Evolutionary conservation across 805 yeast species (phyloP).

Genomic region (Kuraishia ogatae): DNA sequence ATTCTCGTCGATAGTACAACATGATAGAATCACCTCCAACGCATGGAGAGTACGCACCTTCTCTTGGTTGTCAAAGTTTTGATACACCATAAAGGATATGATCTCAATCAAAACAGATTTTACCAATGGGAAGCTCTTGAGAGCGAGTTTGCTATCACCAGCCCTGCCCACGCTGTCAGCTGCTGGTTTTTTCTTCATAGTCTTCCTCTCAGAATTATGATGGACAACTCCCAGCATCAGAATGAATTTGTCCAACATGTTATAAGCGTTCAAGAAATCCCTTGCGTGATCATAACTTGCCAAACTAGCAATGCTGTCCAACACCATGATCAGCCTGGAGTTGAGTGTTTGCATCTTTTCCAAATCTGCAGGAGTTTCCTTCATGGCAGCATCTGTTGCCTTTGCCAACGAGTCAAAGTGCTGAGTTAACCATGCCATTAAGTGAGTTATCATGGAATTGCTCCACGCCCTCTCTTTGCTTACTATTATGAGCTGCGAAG

Average conservation of each 20-base stretch:
- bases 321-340: constrained; percentile 10
- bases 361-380: constrained; percentile 9
- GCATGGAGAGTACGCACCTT: constrained; percentile 56
- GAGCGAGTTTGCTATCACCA: constrained; percentile 6
- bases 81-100: constrained; percentile 46
- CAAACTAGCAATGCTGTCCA: constrained; percentile 35
- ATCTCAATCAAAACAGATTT: constrained; percentile 63
- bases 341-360: not conserved
- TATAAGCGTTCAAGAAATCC: constrained; percentile 31
- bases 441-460: constrained; percentile 24
- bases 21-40: constrained; percentile 61
- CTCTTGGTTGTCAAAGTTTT: constrained; percentile 55
- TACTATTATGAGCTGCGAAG: constrained; percentile 27
- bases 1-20: constrained; percentile 78
- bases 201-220: constrained; percentile 25
- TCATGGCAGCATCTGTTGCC: constrained; percentile 11
- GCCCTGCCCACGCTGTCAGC: not conserved
- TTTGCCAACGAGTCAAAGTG: constrained; percentile 16
- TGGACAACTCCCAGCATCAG: constrained; percentile 32
- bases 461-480: constrained; percentile 31
- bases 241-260: constrained; percentile 26
- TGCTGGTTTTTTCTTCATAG: constrained; percentile 19
- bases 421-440: constrained; percentile 33
- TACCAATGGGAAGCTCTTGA: constrained; percentile 46
- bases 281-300: constrained; percentile 30